Evolutionary conservation across 768 basidiomycete genomes (phyloP).

Genomic region (Tricholomella constricta): DNA sequence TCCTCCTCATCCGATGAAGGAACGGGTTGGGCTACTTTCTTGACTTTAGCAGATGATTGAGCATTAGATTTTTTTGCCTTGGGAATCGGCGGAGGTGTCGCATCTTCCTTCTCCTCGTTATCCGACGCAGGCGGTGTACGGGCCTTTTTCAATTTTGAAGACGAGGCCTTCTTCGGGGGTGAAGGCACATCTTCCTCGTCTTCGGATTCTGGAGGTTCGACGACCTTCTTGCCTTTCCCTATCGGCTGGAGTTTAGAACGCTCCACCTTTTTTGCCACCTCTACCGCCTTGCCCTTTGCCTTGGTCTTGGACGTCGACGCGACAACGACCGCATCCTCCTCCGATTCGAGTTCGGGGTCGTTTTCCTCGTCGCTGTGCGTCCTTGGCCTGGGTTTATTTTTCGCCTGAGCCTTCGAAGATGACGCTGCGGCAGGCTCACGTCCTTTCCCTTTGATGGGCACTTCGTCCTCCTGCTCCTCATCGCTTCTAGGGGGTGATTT

Average conservation of each 20-base stretch:
- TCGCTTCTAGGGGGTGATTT: neutral
- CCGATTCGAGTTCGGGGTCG: slow-evolving; percentile 9
- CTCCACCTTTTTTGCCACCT: slow-evolving; percentile 11
- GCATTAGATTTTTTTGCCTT: neutral
- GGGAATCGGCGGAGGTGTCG: neutral
- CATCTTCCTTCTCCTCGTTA: slow-evolving; percentile 13
- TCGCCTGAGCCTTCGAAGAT: slow-evolving; percentile 11
- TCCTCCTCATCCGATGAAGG: slow-evolving; percentile 3
- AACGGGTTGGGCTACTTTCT: slow-evolving; percentile 3
- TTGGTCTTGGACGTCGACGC: slow-evolving; percentile 15
- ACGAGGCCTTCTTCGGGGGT: slow-evolving; percentile 2
- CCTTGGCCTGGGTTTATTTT: slow-evolving; percentile 1
- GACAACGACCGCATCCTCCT: slow-evolving; percentile 18
- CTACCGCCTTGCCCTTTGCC: slow-evolving; percentile 14
- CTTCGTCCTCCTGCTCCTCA: slow-evolving; percentile 12
- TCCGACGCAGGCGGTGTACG: slow-evolving; percentile 7
- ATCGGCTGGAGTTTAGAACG: slow-evolving; percentile 10
- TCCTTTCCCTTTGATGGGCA: neutral
- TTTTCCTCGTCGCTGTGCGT: slow-evolving; percentile 14
- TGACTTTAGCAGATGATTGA: neutral
- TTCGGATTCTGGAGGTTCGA: slow-evolving; percentile 5
- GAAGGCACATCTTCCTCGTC: slow-evolving; percentile 5
- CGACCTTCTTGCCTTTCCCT: slow-evolving; percentile 7
- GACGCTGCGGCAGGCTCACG: neutral
- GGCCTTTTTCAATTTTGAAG: neutral